These are phyloP conservation scores for Alnus rubra DNA, from an alignment of 306 rosid genomes.

Conservation along the genomic window DNA sequence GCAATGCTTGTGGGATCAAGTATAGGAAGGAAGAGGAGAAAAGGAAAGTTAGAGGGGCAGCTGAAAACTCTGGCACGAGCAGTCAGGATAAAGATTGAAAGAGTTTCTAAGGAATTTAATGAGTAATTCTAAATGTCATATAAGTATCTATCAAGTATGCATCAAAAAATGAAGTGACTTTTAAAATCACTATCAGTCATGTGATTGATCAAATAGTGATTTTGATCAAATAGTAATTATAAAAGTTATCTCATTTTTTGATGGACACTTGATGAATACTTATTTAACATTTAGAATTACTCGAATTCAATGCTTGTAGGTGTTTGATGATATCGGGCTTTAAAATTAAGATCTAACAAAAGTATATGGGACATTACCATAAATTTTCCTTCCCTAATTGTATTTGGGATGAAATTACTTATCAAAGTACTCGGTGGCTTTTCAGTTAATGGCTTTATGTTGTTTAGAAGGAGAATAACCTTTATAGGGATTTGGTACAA, in stretches of 20 bases:
- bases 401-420: not conserved
- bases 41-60: slow-evolving; percentile 8
- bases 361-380: not conserved
- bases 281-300: too few relatives aligned
- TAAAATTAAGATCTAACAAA: not conserved
- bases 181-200: too few relatives aligned
- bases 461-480: not conserved
- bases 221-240: too few relatives aligned
- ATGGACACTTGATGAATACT: too few relatives aligned
- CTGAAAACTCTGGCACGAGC: not conserved
- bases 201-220: too few relatives aligned
- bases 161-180: too few relatives aligned
- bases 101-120: not conserved
- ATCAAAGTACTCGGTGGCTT: not conserved
- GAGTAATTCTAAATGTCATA: too few relatives aligned
- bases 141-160: too few relatives aligned
- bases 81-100: not conserved
- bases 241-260: too few relatives aligned
- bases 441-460: not conserved
- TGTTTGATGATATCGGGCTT: not conserved
- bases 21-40: slow-evolving; percentile 23
- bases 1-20: slow-evolving; percentile 37
- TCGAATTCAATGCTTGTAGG: not conserved
- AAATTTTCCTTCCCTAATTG: not conserved
- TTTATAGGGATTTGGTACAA: too few relatives aligned